phyloP scores from a whole-genome alignment of 2,329 filamentous ascomycete species.

The Colletotrichum sp. region DNA sequence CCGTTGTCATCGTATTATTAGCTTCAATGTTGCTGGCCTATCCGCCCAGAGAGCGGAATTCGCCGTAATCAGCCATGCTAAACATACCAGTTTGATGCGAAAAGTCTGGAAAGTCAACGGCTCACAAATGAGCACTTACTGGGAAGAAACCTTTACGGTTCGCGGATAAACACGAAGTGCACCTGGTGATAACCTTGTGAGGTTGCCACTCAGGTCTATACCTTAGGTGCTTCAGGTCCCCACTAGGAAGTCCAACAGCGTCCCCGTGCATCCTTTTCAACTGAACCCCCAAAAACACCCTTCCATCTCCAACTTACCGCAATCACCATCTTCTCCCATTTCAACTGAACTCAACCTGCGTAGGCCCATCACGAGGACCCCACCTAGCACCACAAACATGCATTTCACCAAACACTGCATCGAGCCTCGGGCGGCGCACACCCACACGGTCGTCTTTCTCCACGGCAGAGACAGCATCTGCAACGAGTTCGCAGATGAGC shows the following conservation, averaged over 20 bases:
- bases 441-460: conserved; percentile 51
- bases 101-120: neutral
- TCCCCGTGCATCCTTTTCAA: neutral
- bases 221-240: neutral
- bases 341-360: neutral
- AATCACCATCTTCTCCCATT: neutral
- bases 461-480: conserved; percentile 47
- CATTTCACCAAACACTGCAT: neutral
- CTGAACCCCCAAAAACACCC: neutral
- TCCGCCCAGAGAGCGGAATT: too few species aligned
- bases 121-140: neutral
- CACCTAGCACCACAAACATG: neutral
- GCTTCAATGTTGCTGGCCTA: too few species aligned
- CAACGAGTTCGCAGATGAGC: conserved; percentile 41
- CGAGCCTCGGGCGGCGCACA: conserved; percentile 32
- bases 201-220: neutral
- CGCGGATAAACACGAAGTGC: neutral
- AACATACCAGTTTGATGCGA: neutral
- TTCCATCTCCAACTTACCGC: neutral
- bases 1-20: too few species aligned
- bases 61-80: neutral
- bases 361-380: neutral
- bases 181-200: neutral
- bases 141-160: neutral
- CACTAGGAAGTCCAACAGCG: neutral